Evolutionary conservation across 805 yeast genomes (phyloP), one percentile per base, ranked within the genome.

Genomic region (Pichia cephalocereana): DNA sequence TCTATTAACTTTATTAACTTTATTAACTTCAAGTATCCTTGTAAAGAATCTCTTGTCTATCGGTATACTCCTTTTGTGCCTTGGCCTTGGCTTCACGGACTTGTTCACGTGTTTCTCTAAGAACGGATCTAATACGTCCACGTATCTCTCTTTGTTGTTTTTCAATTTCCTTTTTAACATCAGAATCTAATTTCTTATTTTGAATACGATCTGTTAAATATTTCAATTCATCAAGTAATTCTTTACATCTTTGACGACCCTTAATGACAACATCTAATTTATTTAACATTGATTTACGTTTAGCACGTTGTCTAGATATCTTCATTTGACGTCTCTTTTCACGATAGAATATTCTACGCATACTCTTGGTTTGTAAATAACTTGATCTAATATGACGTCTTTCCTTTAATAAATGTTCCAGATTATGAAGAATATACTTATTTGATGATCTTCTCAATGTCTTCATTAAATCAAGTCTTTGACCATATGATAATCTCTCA

Each of bases 381-480:
- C 49, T 49, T 8, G 49, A 46, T 18, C 49, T 36, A 12, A 49
- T 49, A 38, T 49, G 48, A 18, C 45, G 44, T 23, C 48, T 38
- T 15, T 49, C 49, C 19, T 40, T 30, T 23, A 43, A 12, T 3
- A 50, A 36, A 14, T 46, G 44, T 15, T 48, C 39, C 23, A 55
- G 15, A 42, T 54, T 55, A 15, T 55, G 52, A 27, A 55, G 41
- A 45, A 55, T 47, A n/a, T 41, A 48, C 15, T 43, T 49, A 15
- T 52, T 51, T 6, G 48, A 47, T 8, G 58, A 46, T 8, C 27
- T 26, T 4, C 39, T 27, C 10, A 54, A 42, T 18, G 46, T 51
- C 15, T 38, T 45, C n/a, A 55, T 38, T 8, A 55, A 49, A 4
- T 30, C 32, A 4, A 40, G 48, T 38, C 51, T 48, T 19, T 55